These are phyloP conservation scores for Neopestalotiopsis sp. DNA, from an alignment of 2,329 filamentous ascomycete species.

Conservation along the genomic window DNA sequence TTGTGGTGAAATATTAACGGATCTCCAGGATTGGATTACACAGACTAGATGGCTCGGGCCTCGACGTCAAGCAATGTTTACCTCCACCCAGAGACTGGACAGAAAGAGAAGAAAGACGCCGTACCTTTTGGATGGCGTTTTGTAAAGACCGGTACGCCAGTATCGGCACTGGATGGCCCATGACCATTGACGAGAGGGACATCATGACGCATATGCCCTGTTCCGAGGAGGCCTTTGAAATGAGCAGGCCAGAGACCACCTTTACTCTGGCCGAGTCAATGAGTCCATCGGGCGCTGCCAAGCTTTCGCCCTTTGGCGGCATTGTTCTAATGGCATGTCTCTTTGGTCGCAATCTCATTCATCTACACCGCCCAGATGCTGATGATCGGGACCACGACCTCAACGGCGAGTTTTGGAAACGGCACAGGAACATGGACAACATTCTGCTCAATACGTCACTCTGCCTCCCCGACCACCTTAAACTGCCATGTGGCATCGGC, in stretches of 20 bases:
- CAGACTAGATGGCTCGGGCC: conserved; percentile 77
- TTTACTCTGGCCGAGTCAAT: conserved; percentile 73
- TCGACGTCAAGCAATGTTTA: conserved; percentile 93
- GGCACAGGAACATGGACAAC: conserved; percentile 87
- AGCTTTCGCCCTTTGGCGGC: conserved; percentile 78
- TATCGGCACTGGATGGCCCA: conserved; percentile 96
- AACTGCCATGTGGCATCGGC: conserved; percentile 75
- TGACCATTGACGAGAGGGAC: conserved; percentile 91
- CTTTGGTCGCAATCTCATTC: conserved; percentile 88
- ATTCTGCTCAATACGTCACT: conserved; percentile 87
- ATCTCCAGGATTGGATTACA: conserved; percentile 85
- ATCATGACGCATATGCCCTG: conserved; percentile 85
- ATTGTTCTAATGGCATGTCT: conserved; percentile 86
- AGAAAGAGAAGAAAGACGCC: conserved; percentile 85
- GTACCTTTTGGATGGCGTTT: conserved; percentile 96
- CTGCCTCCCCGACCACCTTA: conserved; percentile 78
- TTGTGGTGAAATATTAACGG: conserved; percentile 54
- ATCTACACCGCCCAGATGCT: conserved; percentile 84
- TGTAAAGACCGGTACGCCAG: conserved; percentile 90
- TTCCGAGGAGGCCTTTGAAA: conserved; percentile 83
- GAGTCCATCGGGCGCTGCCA: conserved; percentile 71
- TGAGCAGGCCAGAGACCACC: conserved; percentile 76
- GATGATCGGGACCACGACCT: conserved; percentile 86
- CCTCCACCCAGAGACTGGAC: conserved; percentile 90
- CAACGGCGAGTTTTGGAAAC: conserved; percentile 94